These are phyloP conservation scores for Quercus variabilis DNA, from an alignment of 306 rosid genomes.

Conservation along the genomic window DNA sequence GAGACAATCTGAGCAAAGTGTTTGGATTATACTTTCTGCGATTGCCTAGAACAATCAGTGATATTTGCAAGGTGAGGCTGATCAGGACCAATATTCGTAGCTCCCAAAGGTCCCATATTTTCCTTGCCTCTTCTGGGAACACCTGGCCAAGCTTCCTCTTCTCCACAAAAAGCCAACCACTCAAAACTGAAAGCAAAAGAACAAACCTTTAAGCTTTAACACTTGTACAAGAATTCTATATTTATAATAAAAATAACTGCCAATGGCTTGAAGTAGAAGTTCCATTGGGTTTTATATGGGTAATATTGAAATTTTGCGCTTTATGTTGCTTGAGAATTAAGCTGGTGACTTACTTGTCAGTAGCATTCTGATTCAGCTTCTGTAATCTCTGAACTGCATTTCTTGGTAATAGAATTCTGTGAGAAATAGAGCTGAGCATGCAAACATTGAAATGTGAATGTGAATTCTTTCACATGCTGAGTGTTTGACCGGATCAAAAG, in stretches of 20 bases:
- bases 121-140: background rate
- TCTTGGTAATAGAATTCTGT: background rate
- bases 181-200: background rate
- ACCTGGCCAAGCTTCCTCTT: background rate
- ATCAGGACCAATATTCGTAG: background rate
- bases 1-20: background rate
- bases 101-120: background rate
- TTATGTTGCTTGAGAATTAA: too few relatives aligned
- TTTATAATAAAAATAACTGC: background rate
- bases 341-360: background rate
- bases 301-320: too few relatives aligned
- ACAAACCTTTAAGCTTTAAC: background rate
- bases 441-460: too few relatives aligned
- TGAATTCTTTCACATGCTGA: too few relatives aligned
- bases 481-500: too few relatives aligned
- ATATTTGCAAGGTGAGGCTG: background rate
- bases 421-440: too few relatives aligned
- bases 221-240: background rate
- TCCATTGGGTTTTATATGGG: too few relatives aligned
- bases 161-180: background rate
- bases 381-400: background rate
- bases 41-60: background rate
- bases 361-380: background rate
- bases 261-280: too few relatives aligned
- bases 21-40: background rate